phyloP scores from a whole-genome alignment of 306 rosid genomes.

The Clitoria ternatea region DNA sequence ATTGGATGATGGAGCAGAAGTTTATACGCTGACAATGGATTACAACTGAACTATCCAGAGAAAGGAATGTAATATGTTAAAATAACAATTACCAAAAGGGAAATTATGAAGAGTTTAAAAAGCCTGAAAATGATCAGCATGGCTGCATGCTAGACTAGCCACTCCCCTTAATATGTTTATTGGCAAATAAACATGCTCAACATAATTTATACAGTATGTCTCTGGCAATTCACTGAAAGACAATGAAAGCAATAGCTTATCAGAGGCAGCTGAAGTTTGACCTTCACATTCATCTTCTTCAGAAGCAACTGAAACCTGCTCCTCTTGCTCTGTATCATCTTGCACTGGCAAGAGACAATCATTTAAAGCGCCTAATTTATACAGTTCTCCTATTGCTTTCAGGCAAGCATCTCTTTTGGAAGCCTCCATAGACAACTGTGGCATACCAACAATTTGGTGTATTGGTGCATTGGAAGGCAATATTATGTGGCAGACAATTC shows the following conservation, averaged over 20 bases:
- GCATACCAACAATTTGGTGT: constrained; percentile 46
- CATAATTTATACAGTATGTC: not conserved
- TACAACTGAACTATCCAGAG: not conserved
- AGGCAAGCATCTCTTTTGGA: constrained; percentile 83
- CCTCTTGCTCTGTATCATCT: constrained; percentile 41
- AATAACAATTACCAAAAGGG: not conserved
- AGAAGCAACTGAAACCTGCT: constrained; percentile 37
- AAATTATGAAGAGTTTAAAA: not conserved
- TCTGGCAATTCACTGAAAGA: constrained; percentile 19
- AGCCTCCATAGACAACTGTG: constrained; percentile 63
- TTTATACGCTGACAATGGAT: not conserved
- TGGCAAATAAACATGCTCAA: constrained; percentile 16
- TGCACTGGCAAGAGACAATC: constrained; percentile 72
- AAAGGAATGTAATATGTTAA: not conserved
- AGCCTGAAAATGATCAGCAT: not conserved
- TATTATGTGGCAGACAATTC: constrained; percentile 61
- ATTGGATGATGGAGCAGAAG: constrained; percentile 10
- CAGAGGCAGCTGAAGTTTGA: constrained; percentile 30
- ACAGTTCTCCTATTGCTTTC: constrained; percentile 81
- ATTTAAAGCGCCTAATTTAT: constrained; percentile 70
- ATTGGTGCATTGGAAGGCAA: constrained; percentile 89
- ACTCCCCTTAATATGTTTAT: not conserved
- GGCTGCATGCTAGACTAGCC: not conserved
- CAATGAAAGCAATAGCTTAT: constrained; percentile 26
- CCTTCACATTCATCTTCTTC: constrained; percentile 65